phyloP scores from a whole-genome alignment of 352 stramenopile genomes.

The Pythium phragmitis region DNA sequence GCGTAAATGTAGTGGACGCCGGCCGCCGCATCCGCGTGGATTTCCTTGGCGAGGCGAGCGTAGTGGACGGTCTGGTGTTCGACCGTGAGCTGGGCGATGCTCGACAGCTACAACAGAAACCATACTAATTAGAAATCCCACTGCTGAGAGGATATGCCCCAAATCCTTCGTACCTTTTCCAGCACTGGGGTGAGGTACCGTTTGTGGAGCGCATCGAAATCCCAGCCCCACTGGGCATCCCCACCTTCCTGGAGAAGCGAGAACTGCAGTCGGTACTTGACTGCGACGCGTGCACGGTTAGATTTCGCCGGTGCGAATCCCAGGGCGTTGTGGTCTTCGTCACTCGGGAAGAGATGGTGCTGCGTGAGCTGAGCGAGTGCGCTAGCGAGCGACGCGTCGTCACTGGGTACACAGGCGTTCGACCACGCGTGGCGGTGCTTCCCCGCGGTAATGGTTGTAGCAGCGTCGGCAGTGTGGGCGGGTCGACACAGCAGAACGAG shows the following conservation, averaged over 20 bases:
- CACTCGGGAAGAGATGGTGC: constrained; percentile 39
- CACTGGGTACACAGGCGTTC: constrained; percentile 15
- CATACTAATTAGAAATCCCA: neutral
- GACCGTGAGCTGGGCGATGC: constrained; percentile 66
- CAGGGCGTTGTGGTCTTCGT: neutral
- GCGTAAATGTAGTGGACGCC: constrained; percentile 45
- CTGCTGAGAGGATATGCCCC: neutral
- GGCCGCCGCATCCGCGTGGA: constrained; percentile 34
- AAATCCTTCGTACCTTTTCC: constrained; percentile 35
- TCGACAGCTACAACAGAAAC: constrained; percentile 21
- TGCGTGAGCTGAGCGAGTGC: constrained; percentile 42
- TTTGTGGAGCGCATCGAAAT: constrained; percentile 38
- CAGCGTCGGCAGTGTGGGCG: neutral
- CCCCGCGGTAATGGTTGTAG: constrained; percentile 39
- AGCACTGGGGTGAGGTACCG: constrained; percentile 46
- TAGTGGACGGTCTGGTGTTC: constrained; percentile 75
- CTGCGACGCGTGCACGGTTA: constrained; percentile 41
- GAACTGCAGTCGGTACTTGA: constrained; percentile 70
- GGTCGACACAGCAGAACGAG: constrained; percentile 22
- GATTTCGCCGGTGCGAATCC: constrained; percentile 1
- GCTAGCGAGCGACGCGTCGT: constrained; percentile 17
- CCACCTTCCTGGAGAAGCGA: constrained; percentile 62
- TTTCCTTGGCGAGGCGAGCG: constrained; percentile 55
- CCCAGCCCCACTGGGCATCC: constrained; percentile 42
- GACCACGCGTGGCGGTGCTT: constrained; percentile 73